Base-by-base conservation (phyloP, 441 rosid genomes). In the Syzygium malaccense region DNA sequence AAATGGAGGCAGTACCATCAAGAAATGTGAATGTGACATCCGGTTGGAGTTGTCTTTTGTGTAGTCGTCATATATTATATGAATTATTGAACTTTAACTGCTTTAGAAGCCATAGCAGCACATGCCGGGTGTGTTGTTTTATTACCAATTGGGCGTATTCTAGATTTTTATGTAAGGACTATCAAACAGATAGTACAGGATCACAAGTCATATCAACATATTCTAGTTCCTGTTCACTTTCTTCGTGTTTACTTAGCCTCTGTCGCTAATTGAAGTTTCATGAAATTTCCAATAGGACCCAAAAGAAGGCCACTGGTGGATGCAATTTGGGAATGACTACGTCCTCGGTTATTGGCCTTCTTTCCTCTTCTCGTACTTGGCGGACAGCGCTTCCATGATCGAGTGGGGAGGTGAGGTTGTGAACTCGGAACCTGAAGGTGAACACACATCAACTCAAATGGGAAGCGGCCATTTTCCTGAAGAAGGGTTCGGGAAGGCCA, bases 351-450 rank as follows among this genome's bases (percentile, higher is more conserved):
- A 94, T 86, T 94, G 96, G 96, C 96, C 96, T 68, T 91, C 90
- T 71, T 92, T 92, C 88, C 89, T 94, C 4, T 92, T 94, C 87
- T 91, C 96, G 26, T 93, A 94, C 91, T 87, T 94, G 58, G 90
- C 93, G 0, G 94, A 92, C 62, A 93, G 94, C 58, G 96, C 96
- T 41, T 90, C 96, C 0, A 91, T 92, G 91, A 92, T 94, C 23
- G 94, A 93, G 87, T 94, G 95, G 95, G 95, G 96, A 15, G 95
- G 95, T 56, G 96, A 94, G 91, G 93, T 94, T 5, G 95, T 93
- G 57, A 94, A 94, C 92, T 91, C 91, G 79, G 93, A 92, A 87
- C 89, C 93, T 14, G 93, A 91, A 23, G 95, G 94, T 20, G 92
- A 92, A 55, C 96, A 94, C 88, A 94, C 96, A 7, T 89, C 94